phyloP scores from a whole-genome alignment of 2,329 filamentous ascomycete species.

The Botryotinia globosa region DNA sequence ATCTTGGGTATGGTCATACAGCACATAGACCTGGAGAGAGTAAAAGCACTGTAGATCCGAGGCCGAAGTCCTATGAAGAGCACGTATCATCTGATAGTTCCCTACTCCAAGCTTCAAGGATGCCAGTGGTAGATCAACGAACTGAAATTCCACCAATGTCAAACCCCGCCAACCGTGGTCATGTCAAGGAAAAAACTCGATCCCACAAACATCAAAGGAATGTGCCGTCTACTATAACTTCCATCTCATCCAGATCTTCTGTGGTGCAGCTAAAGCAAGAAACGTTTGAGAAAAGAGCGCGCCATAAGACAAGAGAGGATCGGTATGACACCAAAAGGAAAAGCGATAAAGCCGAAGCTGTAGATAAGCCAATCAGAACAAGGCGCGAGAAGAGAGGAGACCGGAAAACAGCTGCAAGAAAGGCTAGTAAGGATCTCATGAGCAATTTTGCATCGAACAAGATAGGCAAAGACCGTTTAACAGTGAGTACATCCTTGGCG shows the following conservation, averaged over 20 bases:
- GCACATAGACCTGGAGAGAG: not conserved
- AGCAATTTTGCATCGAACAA: constrained; percentile 54
- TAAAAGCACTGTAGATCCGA: not conserved
- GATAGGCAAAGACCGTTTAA: constrained; percentile 52
- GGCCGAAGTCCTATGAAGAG: constrained; percentile 19
- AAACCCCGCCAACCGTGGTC: not conserved
- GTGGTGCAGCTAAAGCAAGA: constrained; percentile 18
- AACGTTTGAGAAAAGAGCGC: constrained; percentile 46
- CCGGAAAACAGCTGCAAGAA: constrained; percentile 28
- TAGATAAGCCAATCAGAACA: constrained; percentile 27
- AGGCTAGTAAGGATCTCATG: constrained; percentile 47
- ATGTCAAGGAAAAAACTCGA: not conserved
- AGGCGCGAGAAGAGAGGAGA: constrained; percentile 28
- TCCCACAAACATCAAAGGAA: constrained; percentile 22
- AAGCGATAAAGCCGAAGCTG: constrained; percentile 27
- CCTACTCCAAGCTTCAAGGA: constrained; percentile 23
- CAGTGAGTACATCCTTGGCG: constrained; percentile 42
- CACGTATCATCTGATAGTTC: constrained; percentile 32
- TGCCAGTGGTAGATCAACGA: constrained; percentile 2
- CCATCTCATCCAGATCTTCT: not conserved
- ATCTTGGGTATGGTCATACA: not conserved
- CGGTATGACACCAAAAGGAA: constrained; percentile 50
- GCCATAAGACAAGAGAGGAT: constrained; percentile 55
- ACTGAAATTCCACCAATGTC: not conserved
- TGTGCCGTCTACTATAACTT: constrained; percentile 11